Evolutionary conservation across 495 filamentous ascomycete genomes (phyloP), one percentile per base, ranked within the genome.

Genomic region (Penicillium angulare): DNA sequence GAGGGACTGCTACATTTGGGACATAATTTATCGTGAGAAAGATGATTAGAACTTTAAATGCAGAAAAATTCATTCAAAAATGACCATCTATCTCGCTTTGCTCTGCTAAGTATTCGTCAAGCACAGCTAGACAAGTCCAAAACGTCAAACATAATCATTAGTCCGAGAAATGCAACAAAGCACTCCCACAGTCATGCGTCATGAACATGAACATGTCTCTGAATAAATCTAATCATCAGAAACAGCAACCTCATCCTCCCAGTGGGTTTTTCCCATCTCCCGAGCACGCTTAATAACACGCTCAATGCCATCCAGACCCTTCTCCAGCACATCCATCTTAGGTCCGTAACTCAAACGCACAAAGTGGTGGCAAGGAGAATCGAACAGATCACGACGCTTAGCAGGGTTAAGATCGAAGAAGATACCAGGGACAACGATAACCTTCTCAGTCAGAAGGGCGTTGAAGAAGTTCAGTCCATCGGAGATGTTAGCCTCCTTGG

Each of bases 401-500:
- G 86, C 84, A 10, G 92, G 92, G 72, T 97, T 97, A 59, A 97
- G 66, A 60, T 97, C 78, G 48, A 80, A 80, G 72, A 80, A 80
- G 65, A 97, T 97, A 38, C 92, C 92, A 0, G 92, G 91, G 0
- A 96, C 92, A 3, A 96, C 90, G 57, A 96, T 95, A 50, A 93
- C 88, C 77, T 92, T 93, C 78, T 96, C 89, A 56, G 86, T 80
- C 32, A 97, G 69, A 57, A 93, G 92, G 22, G 89, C 89, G 65
- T 92, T 86, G 81, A 97, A 96, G 80, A 97, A 97, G 68, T 95
- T 96, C 61, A 97, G 71, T 2, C 92, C 92, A 66, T 96, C 92
- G 46, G 84, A 85, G 66, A 97, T 93, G 50, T 80, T 83, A 16
- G 81, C 82, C 1, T 53, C 69, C 36, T 42, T 33, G 3, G 69